Evolutionary conservation across 2,329 filamentous ascomycete species (phyloP).

Genomic region (Chaetomium strumarium): DNA sequence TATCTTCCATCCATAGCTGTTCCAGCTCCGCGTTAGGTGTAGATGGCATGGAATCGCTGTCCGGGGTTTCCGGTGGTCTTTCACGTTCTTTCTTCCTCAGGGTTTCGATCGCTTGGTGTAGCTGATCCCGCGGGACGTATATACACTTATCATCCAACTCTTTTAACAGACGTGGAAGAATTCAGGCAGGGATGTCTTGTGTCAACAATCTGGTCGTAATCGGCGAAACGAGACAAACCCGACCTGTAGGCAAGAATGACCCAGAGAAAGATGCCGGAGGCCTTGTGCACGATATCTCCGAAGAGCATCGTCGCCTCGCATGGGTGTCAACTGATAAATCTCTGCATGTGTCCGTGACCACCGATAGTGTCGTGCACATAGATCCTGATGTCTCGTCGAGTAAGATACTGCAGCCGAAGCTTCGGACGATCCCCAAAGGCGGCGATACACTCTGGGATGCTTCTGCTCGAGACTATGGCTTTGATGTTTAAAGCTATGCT

Average conservation of each 20-base stretch:
- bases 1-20: no score
- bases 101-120: no score
- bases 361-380: conserved; percentile 7
- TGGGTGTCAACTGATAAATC: neutral
- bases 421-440: conserved; percentile 1
- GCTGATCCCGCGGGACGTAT: no score
- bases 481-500: no score
- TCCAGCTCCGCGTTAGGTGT: no score
- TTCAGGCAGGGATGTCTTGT: no score
- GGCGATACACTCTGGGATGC: conserved; percentile 6
- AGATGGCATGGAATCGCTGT: no score
- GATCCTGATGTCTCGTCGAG: neutral
- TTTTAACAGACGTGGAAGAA: no score
- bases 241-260: conserved; percentile 16
- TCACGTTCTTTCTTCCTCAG: no score
- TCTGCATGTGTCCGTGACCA: conserved; percentile 1
- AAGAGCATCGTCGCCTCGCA: neutral
- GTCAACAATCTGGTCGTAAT: conserved; percentile 12
- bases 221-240: conserved; percentile 9
- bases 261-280: conserved; percentile 22
- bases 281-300: conserved; percentile 4
- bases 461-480: conserved; percentile 11
- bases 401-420: conserved; percentile 9
- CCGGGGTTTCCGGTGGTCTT: no score
- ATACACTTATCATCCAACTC: no score